Conservation (phyloP, 495 filamentous ascomycete species). For the Astrocystis sublimbata region DNA sequence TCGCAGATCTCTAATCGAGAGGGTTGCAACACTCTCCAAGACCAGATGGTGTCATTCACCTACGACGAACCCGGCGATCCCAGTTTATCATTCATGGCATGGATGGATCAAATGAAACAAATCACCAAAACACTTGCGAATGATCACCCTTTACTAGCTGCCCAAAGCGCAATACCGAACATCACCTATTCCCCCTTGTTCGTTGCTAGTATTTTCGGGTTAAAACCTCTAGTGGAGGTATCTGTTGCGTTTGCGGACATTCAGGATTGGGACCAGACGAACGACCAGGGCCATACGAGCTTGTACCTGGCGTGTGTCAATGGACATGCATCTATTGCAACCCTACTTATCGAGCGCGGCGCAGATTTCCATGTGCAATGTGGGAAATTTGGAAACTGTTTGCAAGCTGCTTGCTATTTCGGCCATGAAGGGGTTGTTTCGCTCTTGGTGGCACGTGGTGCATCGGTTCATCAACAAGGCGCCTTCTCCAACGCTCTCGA, state of each 20-base stretch:
- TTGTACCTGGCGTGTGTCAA: neutral
- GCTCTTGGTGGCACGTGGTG: neutral
- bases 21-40: neutral
- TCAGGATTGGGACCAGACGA: neutral
- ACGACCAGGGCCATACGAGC: neutral
- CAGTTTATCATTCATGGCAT: neutral
- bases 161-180: neutral
- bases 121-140: neutral
- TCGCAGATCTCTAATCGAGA: neutral
- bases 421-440: neutral
- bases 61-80: neutral
- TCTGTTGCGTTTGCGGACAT: neutral
- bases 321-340: neutral
- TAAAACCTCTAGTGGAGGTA: neutral
- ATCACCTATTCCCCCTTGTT: neutral
- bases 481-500: neutral
- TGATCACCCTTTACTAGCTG: neutral
- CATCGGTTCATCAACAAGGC: neutral
- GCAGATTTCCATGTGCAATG: neutral
- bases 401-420: neutral
- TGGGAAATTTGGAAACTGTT: neutral
- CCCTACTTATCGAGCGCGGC: neutral
- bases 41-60: neutral
- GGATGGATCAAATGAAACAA: neutral
- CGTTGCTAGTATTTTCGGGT: neutral